phyloP scores from a whole-genome alignment of 768 basidiomycete genomes.

The Boletales sp. region DNA sequence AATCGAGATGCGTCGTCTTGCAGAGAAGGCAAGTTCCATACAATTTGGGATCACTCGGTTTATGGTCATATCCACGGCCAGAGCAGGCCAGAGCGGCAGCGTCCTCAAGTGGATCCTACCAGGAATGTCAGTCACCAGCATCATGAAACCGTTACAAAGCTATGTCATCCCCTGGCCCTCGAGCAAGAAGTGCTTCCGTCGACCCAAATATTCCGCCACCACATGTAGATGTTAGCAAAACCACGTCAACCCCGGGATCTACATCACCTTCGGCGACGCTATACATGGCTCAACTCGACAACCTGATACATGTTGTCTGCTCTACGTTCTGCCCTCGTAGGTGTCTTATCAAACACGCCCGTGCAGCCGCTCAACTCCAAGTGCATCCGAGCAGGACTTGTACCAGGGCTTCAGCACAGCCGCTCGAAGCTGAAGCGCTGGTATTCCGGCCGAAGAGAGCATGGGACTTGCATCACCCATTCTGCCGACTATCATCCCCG shows the following conservation, averaged over 20 bases:
- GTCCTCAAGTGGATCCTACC: background rate
- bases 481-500: constrained; percentile 29
- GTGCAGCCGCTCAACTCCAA: background rate
- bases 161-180: constrained; percentile 2
- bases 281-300: constrained; percentile 31
- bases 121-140: background rate
- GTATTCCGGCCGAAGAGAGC: constrained; percentile 38
- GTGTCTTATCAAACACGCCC: too few relatives aligned
- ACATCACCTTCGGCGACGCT: constrained; percentile 7
- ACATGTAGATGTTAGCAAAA: background rate
- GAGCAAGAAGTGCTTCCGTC: constrained; percentile 20
- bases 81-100: constrained; percentile 15
- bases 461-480: constrained; percentile 57
- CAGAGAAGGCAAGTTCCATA: constrained; percentile 30
- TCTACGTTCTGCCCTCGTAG: too few relatives aligned
- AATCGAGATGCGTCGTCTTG: constrained; percentile 38
- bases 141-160: background rate
- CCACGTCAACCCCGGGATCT: background rate
- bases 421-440: constrained; percentile 33
- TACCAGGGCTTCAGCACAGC: constrained; percentile 8
- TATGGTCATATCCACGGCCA: constrained; percentile 9
- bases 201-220: constrained; percentile 13
- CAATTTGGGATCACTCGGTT: background rate
- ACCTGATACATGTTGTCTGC: constrained; percentile 28
- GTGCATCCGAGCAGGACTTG: constrained; percentile 2